Evolutionary conservation across 768 basidiomycete species (phyloP).

Genomic region (Termitomyces sp.): DNA sequence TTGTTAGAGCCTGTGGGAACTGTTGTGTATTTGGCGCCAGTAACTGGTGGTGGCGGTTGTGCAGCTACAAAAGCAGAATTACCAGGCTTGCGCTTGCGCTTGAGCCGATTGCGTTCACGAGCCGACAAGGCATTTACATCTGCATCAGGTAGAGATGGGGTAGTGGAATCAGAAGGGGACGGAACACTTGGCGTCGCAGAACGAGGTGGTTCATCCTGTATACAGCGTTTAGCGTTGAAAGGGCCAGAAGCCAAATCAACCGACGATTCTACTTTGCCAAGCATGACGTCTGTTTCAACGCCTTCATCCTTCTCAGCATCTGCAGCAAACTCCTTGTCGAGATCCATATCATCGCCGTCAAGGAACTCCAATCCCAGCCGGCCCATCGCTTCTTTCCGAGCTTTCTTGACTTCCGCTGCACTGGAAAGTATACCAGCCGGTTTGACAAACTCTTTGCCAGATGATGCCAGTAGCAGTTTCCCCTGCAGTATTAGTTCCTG

Average conservation of each 20-base stretch:
- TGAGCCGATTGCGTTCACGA: conserved; percentile 89
- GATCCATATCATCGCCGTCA: conserved; percentile 80
- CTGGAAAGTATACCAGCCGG: conserved; percentile 69
- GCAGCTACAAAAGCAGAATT: conserved; percentile 79
- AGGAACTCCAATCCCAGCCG: conserved; percentile 86
- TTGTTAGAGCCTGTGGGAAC: conserved; percentile 57
- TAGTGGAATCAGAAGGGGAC: conserved; percentile 47
- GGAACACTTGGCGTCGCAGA: conserved; percentile 45
- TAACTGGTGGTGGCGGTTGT: conserved; percentile 50
- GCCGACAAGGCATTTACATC: conserved; percentile 70
- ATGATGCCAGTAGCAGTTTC: conserved; percentile 81
- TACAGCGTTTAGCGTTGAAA: conserved; percentile 36
- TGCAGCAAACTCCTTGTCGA: conserved; percentile 76
- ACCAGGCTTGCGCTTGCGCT: conserved; percentile 90
- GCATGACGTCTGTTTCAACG: conserved; percentile 32
- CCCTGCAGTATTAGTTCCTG: conserved; percentile 72
- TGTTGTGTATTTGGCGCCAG: conserved; percentile 60
- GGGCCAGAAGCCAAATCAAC: conserved; percentile 28
- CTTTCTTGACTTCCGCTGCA: conserved; percentile 78
- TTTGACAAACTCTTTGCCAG: conserved; percentile 87
- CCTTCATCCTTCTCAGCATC: conserved; percentile 42
- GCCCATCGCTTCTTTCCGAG: conserved; percentile 85
- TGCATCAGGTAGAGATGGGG: conserved; percentile 35
- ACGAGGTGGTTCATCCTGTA: conserved; percentile 37
- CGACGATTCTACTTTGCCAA: conserved; percentile 35